Conservation (phyloP, 2,329 filamentous ascomycete species). For the Didymella sp. region DNA sequence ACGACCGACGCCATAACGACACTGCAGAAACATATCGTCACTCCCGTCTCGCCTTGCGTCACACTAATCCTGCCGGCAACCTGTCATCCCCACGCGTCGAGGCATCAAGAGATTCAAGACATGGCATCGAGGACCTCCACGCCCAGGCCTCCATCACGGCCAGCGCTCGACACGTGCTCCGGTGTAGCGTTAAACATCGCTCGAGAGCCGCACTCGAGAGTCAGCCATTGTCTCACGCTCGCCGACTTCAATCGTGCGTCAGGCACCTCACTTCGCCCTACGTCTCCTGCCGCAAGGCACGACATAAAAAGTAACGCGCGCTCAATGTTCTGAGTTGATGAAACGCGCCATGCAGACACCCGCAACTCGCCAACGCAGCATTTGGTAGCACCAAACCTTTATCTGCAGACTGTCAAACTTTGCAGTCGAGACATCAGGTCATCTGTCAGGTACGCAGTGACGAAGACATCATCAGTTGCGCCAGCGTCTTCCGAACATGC, state of each 20-base stretch:
- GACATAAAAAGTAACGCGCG: conserved; percentile 21
- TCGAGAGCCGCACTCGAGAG: conserved; percentile 7
- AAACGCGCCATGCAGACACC: conserved; percentile 34
- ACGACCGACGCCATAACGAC: conserved; percentile 15
- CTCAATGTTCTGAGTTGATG: conserved; percentile 19
- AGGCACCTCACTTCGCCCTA: conserved; percentile 24
- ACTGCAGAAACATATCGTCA: conserved; percentile 17
- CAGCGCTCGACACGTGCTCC: conserved; percentile 10
- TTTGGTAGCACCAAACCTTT: conserved; percentile 23
- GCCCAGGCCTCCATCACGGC: not conserved
- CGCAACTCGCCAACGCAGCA: conserved; percentile 23
- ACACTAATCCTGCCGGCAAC: conserved; percentile 13
- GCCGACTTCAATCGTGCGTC: conserved; percentile 5
- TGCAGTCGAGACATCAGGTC: conserved; percentile 27
- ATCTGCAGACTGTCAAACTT: conserved; percentile 11
- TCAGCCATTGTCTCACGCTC: conserved; percentile 13
- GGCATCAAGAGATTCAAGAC: conserved; percentile 6
- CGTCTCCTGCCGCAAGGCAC: conserved; percentile 26
- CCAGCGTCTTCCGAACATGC: conserved; percentile 18
- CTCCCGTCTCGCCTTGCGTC: conserved; percentile 22
- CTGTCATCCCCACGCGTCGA: conserved; percentile 15
- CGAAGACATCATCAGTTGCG: conserved; percentile 12
- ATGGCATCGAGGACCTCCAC: not conserved
- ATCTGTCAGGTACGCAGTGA: conserved; percentile 21
- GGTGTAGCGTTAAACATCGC: not conserved